Evolutionary conservation across 257 asterid genomes (phyloP).

Genomic region (Penstemon eatonii): DNA sequence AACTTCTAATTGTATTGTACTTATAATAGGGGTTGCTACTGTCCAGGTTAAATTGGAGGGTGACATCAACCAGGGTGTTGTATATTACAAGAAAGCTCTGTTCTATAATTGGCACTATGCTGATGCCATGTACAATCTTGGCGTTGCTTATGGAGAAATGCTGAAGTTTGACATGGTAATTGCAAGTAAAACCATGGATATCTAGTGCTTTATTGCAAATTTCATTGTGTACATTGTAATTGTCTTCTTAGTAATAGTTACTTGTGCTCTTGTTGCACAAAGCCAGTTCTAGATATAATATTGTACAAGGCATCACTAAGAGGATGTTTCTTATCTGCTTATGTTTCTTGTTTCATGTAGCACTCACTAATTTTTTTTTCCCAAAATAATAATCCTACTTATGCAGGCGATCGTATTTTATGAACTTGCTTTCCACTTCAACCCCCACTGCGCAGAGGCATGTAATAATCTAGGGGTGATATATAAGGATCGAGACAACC

Average conservation of each 20-base stretch:
- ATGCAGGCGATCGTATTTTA: slow-evolving; percentile 96
- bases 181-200: slow-evolving; percentile 16
- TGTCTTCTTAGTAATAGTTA: background rate
- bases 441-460: slow-evolving; percentile 99
- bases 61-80: slow-evolving; percentile 86
- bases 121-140: slow-evolving; percentile 99
- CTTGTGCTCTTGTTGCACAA: slow-evolving; percentile 18
- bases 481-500: slow-evolving; percentile 97
- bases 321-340: slow-evolving; percentile 11
- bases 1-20: slow-evolving; percentile 13
- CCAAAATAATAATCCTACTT: slow-evolving; percentile 26
- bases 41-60: slow-evolving; percentile 97
- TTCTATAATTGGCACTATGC: slow-evolving; percentile 98
- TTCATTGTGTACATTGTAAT: background rate
- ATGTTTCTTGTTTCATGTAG: slow-evolving; percentile 18
- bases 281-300: slow-evolving; percentile 20
- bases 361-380: background rate
- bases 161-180: slow-evolving; percentile 98
- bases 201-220: no score
- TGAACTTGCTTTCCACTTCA: slow-evolving; percentile 99
- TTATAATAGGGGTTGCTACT: slow-evolving; percentile 20
- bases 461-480: slow-evolving; percentile 99
- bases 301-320: slow-evolving; percentile 13
- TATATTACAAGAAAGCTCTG: slow-evolving; percentile 89
- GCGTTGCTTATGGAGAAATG: slow-evolving; percentile 99